Evolutionary conservation across 805 yeast genomes (phyloP).

Genomic region (Naumovozyma dairenensis): DNA sequence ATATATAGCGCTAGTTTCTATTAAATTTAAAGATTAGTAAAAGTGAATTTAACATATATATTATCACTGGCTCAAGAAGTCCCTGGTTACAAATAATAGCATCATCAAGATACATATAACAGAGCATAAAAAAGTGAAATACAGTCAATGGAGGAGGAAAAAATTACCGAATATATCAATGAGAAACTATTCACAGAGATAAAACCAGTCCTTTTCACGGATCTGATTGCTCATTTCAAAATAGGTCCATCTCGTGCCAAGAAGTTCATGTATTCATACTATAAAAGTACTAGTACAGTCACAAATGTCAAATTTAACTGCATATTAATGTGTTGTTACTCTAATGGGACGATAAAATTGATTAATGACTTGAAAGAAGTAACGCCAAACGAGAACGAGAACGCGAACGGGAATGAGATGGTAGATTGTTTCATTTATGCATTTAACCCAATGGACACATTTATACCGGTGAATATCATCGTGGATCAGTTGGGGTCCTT

Average conservation of each 20-base stretch:
- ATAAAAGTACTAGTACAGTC: constrained; percentile 11
- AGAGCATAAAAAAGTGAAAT: neutral
- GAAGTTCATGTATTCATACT: constrained; percentile 22
- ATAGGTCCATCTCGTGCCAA: constrained; percentile 23
- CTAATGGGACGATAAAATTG: constrained; percentile 14
- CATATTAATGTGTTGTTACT: constrained; percentile 18
- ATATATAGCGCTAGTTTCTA: no score
- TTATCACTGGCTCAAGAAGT: no score
- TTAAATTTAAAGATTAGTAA: no score
- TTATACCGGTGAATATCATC: constrained; percentile 15
- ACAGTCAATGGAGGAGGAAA: neutral
- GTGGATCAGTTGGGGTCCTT: constrained; percentile 11
- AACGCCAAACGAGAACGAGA: no score
- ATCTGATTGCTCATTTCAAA: constrained; percentile 17
- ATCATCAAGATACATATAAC: neutral
- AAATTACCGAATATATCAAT: constrained; percentile 12
- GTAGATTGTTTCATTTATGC: constrained; percentile 28
- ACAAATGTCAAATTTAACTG: constrained; percentile 22
- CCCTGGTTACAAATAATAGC: neutral
- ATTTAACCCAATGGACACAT: constrained; percentile 24
- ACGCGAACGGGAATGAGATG: no score
- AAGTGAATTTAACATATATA: no score
- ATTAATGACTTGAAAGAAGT: constrained; percentile 11
- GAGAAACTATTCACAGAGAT: constrained; percentile 19
- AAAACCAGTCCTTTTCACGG: constrained; percentile 24